These are phyloP conservation scores for Trichosporon coremiiforme DNA, from an alignment of 1,284 basidiomycete genomes.

Conservation along the genomic window DNA sequence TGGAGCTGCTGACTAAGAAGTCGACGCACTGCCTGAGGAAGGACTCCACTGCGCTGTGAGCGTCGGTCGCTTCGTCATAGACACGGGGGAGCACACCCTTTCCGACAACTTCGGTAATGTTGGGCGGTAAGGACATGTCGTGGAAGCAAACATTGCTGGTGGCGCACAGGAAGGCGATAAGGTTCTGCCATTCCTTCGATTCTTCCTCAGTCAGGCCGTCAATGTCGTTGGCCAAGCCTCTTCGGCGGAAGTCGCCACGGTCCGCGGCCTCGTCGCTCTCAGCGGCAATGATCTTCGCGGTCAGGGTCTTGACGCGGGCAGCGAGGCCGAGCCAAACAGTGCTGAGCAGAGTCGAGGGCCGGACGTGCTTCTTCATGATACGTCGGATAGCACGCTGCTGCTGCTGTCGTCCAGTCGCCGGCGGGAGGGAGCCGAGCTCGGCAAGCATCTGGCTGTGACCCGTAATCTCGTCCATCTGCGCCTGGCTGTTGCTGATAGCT, in stretches of 20 bases:
- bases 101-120: conserved; percentile 64
- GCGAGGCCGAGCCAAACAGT: conserved; percentile 44
- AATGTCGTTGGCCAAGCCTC: conserved; percentile 43
- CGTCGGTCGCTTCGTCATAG: conserved; percentile 66
- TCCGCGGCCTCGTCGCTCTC: conserved; percentile 34
- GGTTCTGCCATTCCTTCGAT: conserved; percentile 80
- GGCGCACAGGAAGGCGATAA: conserved; percentile 76
- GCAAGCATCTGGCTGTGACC: conserved; percentile 36
- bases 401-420: conserved; percentile 49
- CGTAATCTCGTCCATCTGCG: conserved; percentile 28
- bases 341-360: conserved; percentile 29
- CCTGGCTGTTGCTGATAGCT: conserved; percentile 27
- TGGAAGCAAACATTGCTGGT: conserved; percentile 68
- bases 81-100: conserved; percentile 67
- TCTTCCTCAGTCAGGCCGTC: conserved; percentile 62
- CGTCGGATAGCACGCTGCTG: conserved; percentile 50
- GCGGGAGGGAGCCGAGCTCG: conserved; percentile 36
- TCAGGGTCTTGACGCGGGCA: conserved; percentile 34
- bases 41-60: conserved; percentile 61
- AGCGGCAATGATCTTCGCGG: conserved; percentile 39
- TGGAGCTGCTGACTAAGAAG: conserved; percentile 65
- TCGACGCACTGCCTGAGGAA: conserved; percentile 74
- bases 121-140: conserved; percentile 32
- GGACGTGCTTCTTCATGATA: conserved; percentile 34
- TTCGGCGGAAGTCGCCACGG: conserved; percentile 34